A percentile compares a stretch with the other conserved stretches of the same genome.
These are phyloP conservation scores for Forsythia viridissima DNA, from an alignment of 257 asterid genomes.

Conservation along the genomic window DNA sequence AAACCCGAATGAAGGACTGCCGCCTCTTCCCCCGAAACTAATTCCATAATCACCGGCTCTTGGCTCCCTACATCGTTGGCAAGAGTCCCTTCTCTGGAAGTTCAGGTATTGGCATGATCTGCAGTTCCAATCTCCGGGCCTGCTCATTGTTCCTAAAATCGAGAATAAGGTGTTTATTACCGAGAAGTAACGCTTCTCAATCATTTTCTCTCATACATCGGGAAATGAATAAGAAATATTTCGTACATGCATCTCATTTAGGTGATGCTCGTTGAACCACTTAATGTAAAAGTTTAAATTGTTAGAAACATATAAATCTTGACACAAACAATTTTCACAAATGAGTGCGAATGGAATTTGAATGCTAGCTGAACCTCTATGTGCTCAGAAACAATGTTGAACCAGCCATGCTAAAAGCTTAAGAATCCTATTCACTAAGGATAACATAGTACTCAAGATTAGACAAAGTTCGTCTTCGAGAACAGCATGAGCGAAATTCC, in stretches of 20 bases:
- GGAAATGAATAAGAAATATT: neutral
- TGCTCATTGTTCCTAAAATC: slow-evolving; percentile 48
- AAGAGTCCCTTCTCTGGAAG: slow-evolving; percentile 87
- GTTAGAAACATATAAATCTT: neutral
- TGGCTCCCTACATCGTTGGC: slow-evolving; percentile 93
- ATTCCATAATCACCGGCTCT: slow-evolving; percentile 56
- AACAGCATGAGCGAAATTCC: no score
- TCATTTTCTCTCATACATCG: neutral
- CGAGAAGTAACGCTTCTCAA: no score
- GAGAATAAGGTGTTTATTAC: neutral
- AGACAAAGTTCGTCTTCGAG: no score
- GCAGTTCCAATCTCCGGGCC: slow-evolving; percentile 99
- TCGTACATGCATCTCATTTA: neutral
- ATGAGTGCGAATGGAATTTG: no score
- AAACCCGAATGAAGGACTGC: slow-evolving; percentile 38
- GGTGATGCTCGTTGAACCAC: neutral
- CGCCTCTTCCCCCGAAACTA: slow-evolving; percentile 49
- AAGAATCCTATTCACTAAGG: no score
- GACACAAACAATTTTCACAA: no score
- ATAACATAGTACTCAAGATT: no score
- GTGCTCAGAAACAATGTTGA: no score
- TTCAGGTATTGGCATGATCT: slow-evolving; percentile 92
- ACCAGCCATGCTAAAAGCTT: no score
- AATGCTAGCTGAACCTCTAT: no score
- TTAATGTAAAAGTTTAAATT: no score